Conservation (phyloP, 768 basidiomycete species). For the Lentinula sp. region DNA sequence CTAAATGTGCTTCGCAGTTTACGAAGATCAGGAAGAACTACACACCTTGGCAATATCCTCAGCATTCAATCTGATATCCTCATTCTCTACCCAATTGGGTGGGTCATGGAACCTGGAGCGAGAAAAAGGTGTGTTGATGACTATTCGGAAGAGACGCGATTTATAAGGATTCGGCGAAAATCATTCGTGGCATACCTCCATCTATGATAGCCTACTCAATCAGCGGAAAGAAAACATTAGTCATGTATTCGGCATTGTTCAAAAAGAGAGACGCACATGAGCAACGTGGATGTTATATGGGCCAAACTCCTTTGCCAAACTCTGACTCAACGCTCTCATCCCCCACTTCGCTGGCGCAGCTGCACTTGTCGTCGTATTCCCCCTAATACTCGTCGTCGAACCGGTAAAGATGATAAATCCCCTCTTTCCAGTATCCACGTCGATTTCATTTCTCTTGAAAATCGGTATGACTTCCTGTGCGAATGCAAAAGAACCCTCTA, state of each 20-base stretch:
- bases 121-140: not conserved
- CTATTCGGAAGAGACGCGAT: not conserved
- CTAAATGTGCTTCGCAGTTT: not conserved
- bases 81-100: not conserved
- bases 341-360: constrained; percentile 65
- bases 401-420: constrained; percentile 70
- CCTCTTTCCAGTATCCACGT: constrained; percentile 32
- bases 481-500: constrained; percentile 59
- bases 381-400: constrained; percentile 61
- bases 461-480: constrained; percentile 51
- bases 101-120: not conserved
- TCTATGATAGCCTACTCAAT: constrained; percentile 57
- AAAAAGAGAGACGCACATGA: constrained; percentile 41
- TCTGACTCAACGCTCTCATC: constrained; percentile 59
- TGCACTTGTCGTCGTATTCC: constrained; percentile 53
- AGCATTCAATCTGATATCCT: constrained; percentile 29
- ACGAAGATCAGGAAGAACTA: not conserved
- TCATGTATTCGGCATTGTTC: not conserved
- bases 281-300: constrained; percentile 67
- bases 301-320: constrained; percentile 69
- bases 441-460: constrained; percentile 48
- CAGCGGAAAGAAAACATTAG: no score
- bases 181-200: constrained; percentile 33
- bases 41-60: constrained; percentile 66
- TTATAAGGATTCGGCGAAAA: not conserved